Conservation (phyloP, 352 stramenopile species). For the Phytophthora ramorum region DNA sequence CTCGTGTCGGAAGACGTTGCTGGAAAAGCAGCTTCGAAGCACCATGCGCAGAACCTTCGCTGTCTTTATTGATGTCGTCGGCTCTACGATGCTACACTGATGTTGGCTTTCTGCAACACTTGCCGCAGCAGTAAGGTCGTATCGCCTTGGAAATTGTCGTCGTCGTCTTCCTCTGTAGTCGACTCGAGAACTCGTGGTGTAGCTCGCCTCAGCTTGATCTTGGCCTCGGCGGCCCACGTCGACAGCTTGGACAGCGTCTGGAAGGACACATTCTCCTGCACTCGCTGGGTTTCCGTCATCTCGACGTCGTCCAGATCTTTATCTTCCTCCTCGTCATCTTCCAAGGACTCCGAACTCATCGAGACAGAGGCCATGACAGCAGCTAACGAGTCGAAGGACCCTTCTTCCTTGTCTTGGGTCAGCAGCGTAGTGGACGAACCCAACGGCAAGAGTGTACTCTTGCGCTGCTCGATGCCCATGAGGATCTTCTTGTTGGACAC, state of each 20-base stretch:
- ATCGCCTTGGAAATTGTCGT: conserved; percentile 51
- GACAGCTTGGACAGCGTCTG: conserved; percentile 65
- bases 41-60: not conserved
- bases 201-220: conserved; percentile 47
- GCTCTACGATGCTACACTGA: conserved; percentile 38
- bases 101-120: conserved; percentile 64
- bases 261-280: conserved; percentile 71
- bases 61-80: conserved; percentile 3
- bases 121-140: conserved; percentile 48
- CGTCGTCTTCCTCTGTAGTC: conserved; percentile 23
- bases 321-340: conserved; percentile 45
- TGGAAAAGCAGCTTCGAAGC: not conserved
- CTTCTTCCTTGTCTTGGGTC: conserved; percentile 55
- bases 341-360: conserved; percentile 19
- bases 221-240: conserved; percentile 63
- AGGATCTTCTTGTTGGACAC: conserved; percentile 66
- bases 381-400: conserved; percentile 62
- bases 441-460: conserved; percentile 38
- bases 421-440: conserved; percentile 22
- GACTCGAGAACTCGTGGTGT: conserved; percentile 3
- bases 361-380: conserved; percentile 52
- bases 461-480: conserved; percentile 55
- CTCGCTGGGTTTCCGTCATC: conserved; percentile 20
- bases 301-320: conserved; percentile 13
- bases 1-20: no score